These are phyloP conservation scores for Phylloporus sp. DNA, from an alignment of 768 basidiomycete species.

Conservation along the genomic window DNA sequence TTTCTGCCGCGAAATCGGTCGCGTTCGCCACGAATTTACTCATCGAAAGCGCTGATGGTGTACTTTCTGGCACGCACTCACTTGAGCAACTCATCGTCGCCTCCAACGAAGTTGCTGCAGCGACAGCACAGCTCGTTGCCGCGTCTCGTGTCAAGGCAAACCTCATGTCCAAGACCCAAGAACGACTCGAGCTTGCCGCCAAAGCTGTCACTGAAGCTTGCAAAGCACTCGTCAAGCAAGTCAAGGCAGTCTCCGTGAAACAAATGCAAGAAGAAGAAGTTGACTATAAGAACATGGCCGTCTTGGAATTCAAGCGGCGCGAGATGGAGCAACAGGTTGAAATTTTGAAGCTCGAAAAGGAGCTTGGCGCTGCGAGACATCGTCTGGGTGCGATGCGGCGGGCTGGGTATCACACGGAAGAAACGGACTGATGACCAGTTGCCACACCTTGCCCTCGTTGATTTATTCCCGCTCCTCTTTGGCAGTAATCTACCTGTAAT, in stretches of 20 bases:
- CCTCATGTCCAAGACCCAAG: conserved; percentile 98
- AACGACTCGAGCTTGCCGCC: conserved; percentile 90
- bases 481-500: conserved; percentile 25
- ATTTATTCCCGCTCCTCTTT: conserved; percentile 10
- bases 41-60: conserved; percentile 97
- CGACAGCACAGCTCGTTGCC: conserved; percentile 97
- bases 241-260: conserved; percentile 89
- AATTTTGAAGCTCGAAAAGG: conserved; percentile 94
- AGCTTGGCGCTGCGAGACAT: conserved; percentile 81
- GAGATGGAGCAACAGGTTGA: conserved; percentile 99
- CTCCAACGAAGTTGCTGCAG: conserved; percentile 97
- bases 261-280: conserved; percentile 76
- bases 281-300: conserved; percentile 86
- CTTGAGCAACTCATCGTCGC: conserved; percentile 98
- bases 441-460: neutral
- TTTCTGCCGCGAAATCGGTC: conserved; percentile 96
- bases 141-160: conserved; percentile 98
- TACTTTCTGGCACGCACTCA: conserved; percentile 92
- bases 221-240: conserved; percentile 92
- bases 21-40: conserved; percentile 93
- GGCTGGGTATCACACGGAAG: conserved; percentile 85
- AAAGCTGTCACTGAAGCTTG: conserved; percentile 98
- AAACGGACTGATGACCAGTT: conserved; percentile 51
- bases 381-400: conserved; percentile 79
- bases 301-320: conserved; percentile 89